phyloP scores from a whole-genome alignment of 257 asterid species.

The Penstemon barbatus region DNA sequence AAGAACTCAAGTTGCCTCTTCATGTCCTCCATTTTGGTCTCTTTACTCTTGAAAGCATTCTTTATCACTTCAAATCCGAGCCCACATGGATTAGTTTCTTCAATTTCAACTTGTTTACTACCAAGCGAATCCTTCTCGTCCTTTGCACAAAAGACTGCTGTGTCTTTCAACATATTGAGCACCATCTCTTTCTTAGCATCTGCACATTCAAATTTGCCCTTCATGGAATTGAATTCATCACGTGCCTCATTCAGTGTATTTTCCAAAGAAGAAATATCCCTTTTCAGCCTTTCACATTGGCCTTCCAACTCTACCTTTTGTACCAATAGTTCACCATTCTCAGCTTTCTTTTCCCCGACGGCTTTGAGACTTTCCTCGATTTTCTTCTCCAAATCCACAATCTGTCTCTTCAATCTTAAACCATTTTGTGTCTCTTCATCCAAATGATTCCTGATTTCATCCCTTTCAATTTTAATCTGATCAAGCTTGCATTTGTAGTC shows the following conservation, averaged over 20 bases:
- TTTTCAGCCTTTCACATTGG: constrained; percentile 38
- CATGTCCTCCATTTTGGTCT: constrained; percentile 56
- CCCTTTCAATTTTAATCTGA: constrained; percentile 43
- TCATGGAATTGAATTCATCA: constrained; percentile 38
- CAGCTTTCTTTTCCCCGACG: constrained; percentile 42
- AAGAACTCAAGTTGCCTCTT: constrained; percentile 50
- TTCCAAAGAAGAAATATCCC: constrained; percentile 42
- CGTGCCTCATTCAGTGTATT: constrained; percentile 33
- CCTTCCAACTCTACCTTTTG: constrained; percentile 51
- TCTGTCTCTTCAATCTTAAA: constrained; percentile 39
- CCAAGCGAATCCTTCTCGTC: constrained; percentile 22
- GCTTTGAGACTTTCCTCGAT: constrained; percentile 30
- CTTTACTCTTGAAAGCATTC: constrained; percentile 54
- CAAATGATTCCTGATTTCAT: constrained; percentile 32
- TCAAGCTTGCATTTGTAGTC: constrained; percentile 37
- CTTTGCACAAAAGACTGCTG: constrained; percentile 43
- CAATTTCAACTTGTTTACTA: constrained; percentile 28
- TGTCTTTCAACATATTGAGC: background rate
- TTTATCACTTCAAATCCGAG: constrained; percentile 56
- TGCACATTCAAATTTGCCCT: constrained; percentile 42
- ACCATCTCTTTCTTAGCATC: constrained; percentile 22
- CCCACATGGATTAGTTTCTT: constrained; percentile 29
- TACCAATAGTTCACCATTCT: constrained; percentile 31
- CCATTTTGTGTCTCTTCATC: constrained; percentile 45
- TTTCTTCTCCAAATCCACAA: constrained; percentile 45